These are phyloP conservation scores for Epichloe hybrida DNA, from an alignment of 2,329 filamentous ascomycete genomes.

Conservation along the genomic window DNA sequence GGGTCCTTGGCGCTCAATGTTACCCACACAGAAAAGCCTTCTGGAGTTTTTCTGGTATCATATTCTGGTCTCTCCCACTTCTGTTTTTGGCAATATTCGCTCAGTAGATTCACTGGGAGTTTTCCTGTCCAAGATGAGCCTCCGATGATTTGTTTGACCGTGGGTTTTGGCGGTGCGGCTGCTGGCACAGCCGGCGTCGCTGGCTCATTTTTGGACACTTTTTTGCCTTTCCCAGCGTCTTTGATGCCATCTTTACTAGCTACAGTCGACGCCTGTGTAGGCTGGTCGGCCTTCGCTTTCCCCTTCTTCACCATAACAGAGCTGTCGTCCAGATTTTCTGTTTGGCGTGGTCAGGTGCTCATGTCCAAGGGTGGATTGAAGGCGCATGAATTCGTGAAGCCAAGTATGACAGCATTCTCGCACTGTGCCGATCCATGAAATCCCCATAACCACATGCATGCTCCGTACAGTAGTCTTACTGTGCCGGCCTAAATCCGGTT, in stretches of 20 bases:
- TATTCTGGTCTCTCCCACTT: slow-evolving; percentile 94
- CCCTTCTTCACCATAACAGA: slow-evolving; percentile 37
- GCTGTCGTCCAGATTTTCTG: background rate
- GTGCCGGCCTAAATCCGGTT: background rate
- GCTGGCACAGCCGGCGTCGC: slow-evolving; percentile 19
- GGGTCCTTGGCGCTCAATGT: slow-evolving; percentile 61
- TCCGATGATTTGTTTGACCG: slow-evolving; percentile 71
- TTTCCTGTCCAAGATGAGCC: slow-evolving; percentile 97
- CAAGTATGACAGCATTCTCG: background rate
- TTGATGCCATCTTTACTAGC: slow-evolving; percentile 46
- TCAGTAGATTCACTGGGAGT: slow-evolving; percentile 81
- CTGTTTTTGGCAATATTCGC: slow-evolving; percentile 90
- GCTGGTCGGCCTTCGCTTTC: slow-evolving; percentile 33
- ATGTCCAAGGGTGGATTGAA: background rate
- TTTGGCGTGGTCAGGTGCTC: background rate
- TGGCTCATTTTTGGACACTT: slow-evolving; percentile 22
- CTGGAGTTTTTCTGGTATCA: slow-evolving; percentile 59
- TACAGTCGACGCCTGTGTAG: slow-evolving; percentile 18
- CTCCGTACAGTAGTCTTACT: background rate
- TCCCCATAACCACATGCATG: background rate
- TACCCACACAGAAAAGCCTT: slow-evolving; percentile 69
- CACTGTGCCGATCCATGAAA: background rate
- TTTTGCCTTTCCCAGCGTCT: slow-evolving; percentile 33
- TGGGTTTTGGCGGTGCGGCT: slow-evolving; percentile 41
- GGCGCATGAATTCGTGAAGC: background rate